phyloP scores from a whole-genome alignment of 139 green algal genomes.

The Eudorina sp. region DNA sequence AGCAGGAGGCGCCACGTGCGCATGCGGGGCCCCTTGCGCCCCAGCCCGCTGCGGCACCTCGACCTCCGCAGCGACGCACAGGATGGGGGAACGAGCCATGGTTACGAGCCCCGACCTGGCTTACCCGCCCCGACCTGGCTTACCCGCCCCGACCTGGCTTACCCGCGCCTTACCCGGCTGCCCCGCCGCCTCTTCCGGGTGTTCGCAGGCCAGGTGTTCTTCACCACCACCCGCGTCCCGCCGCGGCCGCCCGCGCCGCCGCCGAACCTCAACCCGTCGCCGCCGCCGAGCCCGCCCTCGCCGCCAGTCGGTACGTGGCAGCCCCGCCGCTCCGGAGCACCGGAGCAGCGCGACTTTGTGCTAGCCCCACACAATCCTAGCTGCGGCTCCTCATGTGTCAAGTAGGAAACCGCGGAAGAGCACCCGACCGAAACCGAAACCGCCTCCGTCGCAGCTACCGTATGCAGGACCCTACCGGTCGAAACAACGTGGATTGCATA shows the following conservation, averaged over 20 bases:
- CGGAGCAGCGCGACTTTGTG: not conserved
- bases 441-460: too few species aligned
- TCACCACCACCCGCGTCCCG: not conserved
- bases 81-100: not conserved
- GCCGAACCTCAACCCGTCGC: not conserved
- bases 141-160: too few species aligned
- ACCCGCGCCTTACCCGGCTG: too few species aligned
- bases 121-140: too few species aligned
- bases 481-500: too few species aligned
- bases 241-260: not conserved
- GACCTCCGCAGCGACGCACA: not conserved
- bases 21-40: too few species aligned
- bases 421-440: not conserved
- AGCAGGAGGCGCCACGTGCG: not conserved
- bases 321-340: not conserved
- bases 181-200: too few species aligned
- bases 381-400: not conserved
- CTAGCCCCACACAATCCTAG: not conserved
- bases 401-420: not conserved
- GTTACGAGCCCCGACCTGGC: not conserved
- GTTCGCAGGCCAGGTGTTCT: constrained; percentile 4
- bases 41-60: not conserved
- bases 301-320: not conserved
- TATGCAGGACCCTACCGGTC: too few species aligned
- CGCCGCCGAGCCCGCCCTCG: not conserved